Base-by-base conservation (phyloP, 345 rosid genomes). In the Moricandia arvensis region DNA sequence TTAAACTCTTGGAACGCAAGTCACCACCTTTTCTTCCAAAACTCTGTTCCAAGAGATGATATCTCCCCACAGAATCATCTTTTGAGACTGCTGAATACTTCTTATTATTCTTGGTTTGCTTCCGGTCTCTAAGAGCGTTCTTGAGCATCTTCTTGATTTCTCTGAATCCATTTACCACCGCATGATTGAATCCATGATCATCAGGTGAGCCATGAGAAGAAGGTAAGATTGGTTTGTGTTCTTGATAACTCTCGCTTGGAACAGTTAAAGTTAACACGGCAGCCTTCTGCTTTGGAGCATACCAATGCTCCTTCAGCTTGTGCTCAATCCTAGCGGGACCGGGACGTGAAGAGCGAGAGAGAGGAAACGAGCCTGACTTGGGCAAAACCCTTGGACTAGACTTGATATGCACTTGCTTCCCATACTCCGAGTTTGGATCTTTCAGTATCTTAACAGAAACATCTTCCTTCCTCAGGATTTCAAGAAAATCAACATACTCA, bases 331-430 rank as follows among this genome's bases (percentile, higher is more conserved):
- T 87, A 77, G 82, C 85, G 8, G 91, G n/a, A n/a, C n/a, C n/a
- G n/a, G n/a, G 87, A 33, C 75, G 69, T 2, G 87, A 81, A 38
- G 77, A 75, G 58, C 77, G 78, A 24, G 85, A 54, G 9, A 82
- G 41, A 3, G 99, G 97, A 89, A 90, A 95, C 43, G 97, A 92
- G n/a, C 86, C 90, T 60, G 97, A 90, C 77, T 86, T 92, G 12
- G 76, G 84, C 51, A 95, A 76, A 54, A 76, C 84, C 49, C 63
- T 77, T 30, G 81, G 74, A 76, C 75, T 69, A 49, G 83, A 75
- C 75, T 68, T 82, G 62, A 80, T 77, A 33, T 81, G 80, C 11
- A 83, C 71, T 68, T 73, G 64, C 69, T 79, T 63, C 66, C 75
- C 17, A 31, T 49, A 51, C 77, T 58, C 43, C 69, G 78, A 75